These are phyloP conservation scores for Monascus purpureus DNA, from an alignment of 495 filamentous ascomycete species.

Conservation along the genomic window DNA sequence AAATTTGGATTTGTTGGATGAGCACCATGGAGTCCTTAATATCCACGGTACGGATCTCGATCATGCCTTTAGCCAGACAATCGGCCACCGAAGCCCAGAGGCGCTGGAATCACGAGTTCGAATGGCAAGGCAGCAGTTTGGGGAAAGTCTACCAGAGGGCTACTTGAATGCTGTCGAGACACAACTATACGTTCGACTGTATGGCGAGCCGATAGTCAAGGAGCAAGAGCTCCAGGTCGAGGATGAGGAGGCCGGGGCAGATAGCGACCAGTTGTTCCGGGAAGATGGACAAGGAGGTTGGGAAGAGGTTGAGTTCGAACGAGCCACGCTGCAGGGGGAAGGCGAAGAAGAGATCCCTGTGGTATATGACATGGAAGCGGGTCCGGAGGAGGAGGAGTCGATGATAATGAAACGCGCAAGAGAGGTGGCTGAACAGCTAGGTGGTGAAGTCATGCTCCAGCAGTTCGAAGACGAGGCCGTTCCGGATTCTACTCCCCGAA, in stretches of 20 bases:
- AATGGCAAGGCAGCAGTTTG: conserved; percentile 56
- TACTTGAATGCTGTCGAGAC: conserved; percentile 58
- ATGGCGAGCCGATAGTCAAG: conserved; percentile 50
- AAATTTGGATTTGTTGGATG: conserved; percentile 19
- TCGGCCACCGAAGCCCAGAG: conserved; percentile 19
- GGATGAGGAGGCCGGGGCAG: conserved; percentile 19
- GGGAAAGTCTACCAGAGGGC: conserved; percentile 62
- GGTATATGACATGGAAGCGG: conserved; percentile 30
- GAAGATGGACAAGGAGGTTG: conserved; percentile 44
- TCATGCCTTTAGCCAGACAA: conserved; percentile 8
- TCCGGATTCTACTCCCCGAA: conserved; percentile 23
- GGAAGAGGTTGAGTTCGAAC: conserved; percentile 44
- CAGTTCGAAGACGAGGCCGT: conserved; percentile 37
- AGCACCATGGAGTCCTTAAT: conserved; percentile 8
- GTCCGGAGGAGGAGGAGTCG: conserved; percentile 14
- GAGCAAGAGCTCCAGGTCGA: conserved; percentile 21
- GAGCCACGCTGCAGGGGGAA: conserved; percentile 6
- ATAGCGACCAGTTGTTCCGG: conserved; percentile 32
- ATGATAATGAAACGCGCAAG: conserved; percentile 23
- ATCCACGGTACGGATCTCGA: conserved; percentile 11
- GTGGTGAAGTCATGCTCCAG: conserved; percentile 32
- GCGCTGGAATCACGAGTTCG: conserved; percentile 51
- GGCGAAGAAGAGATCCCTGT: conserved; percentile 12
- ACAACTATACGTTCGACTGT: conserved; percentile 63
- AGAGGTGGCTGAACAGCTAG: conserved; percentile 32